Percentiles rank a stretch among this genome's conserved stretches.
These are phyloP conservation scores for Colletotrichum endophyticum DNA, from an alignment of 2,329 filamentous ascomycete genomes.

Conservation along the genomic window DNA sequence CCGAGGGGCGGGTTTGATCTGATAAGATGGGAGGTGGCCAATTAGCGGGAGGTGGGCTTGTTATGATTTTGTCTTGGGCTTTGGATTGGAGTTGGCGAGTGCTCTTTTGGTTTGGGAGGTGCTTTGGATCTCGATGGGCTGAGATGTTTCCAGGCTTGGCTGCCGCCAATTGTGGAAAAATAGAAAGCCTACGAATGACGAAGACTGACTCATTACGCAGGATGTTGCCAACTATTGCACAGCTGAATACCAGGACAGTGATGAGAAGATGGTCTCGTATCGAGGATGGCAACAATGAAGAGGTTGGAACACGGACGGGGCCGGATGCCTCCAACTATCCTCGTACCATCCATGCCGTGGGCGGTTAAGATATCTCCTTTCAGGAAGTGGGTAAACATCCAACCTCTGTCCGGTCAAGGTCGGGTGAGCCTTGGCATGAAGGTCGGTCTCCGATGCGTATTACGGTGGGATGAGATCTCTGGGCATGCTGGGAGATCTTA, in stretches of 20 bases:
- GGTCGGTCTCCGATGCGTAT: background rate
- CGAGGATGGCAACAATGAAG: too few species aligned
- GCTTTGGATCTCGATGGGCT: too few species aligned
- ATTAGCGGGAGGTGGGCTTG: background rate
- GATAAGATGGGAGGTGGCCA: background rate
- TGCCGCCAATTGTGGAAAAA: too few species aligned
- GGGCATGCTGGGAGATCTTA: background rate
- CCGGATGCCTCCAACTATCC: rapidly evolving
- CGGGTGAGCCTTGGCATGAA: background rate
- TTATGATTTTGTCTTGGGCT: background rate
- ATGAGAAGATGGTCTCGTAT: too few species aligned
- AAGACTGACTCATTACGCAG: too few species aligned
- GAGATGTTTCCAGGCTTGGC: too few species aligned
- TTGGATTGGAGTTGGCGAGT: too few species aligned
- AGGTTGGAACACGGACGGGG: too few species aligned
- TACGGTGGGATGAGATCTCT: background rate
- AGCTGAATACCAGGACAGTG: too few species aligned
- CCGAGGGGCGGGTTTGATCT: background rate
- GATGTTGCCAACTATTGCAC: too few species aligned
- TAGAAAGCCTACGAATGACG: too few species aligned
- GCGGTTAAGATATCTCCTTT: background rate
- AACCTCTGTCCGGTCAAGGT: background rate
- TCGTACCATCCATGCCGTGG: background rate
- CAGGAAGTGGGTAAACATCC: background rate
- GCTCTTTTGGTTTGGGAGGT: too few species aligned